Conservation (phyloP, 768 basidiomycete species). For the Macrolepiota fuliginosa region DNA sequence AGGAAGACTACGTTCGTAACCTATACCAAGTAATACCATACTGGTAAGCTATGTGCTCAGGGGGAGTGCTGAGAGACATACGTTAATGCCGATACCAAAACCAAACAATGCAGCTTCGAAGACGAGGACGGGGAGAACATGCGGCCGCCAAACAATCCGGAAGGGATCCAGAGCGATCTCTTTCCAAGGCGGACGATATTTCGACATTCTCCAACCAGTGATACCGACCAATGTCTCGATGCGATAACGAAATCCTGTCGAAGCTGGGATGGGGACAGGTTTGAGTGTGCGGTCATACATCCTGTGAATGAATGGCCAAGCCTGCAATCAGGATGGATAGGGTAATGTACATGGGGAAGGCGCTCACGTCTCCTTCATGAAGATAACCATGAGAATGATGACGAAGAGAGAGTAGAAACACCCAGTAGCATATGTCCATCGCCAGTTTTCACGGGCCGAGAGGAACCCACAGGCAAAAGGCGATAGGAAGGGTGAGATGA, state of each 20-base stretch:
- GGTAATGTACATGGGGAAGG: neutral
- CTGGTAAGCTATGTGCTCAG: neutral
- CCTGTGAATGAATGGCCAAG: conserved; percentile 26
- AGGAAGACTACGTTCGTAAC: conserved; percentile 26
- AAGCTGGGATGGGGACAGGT: conserved; percentile 43
- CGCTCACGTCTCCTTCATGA: conserved; percentile 65
- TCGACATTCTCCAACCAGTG: conserved; percentile 57
- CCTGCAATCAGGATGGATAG: neutral
- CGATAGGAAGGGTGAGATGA: conserved; percentile 61
- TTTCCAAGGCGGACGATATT: conserved; percentile 53
- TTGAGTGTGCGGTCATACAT: conserved; percentile 60
- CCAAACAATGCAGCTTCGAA: conserved; percentile 44
- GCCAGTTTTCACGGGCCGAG: conserved; percentile 55
- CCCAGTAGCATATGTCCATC: conserved; percentile 69
- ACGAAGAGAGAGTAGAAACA: conserved; percentile 57
- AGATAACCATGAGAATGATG: conserved; percentile 52
- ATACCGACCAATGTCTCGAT: conserved; percentile 61
- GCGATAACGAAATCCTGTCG: conserved; percentile 46
- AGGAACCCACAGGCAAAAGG: conserved; percentile 71
- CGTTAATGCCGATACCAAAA: conserved; percentile 33
- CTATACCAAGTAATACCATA: conserved; percentile 31
- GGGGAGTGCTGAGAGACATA: conserved; percentile 20
- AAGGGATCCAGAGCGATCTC: conserved; percentile 43
- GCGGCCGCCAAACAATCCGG: conserved; percentile 61
- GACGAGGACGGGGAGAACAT: conserved; percentile 46